Evolutionary conservation across 163 green algal species (phyloP).

Genomic region (Prototheca cutis): DNA sequence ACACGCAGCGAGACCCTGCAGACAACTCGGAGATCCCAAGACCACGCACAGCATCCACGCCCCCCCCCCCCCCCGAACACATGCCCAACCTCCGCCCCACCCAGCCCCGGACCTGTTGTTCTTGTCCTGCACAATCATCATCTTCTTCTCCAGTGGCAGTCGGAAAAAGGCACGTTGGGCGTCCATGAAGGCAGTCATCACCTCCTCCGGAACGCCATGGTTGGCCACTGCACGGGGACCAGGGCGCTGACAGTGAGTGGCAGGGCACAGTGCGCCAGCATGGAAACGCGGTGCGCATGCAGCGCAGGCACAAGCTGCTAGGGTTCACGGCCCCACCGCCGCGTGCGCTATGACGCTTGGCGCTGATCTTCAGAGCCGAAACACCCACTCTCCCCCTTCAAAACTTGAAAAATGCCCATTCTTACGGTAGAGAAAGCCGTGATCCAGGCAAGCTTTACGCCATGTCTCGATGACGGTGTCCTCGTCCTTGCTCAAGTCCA

Average conservation of each 20-base stretch:
- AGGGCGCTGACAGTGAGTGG: not conserved
- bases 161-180: conserved; percentile 57
- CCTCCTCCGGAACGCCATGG: conserved; percentile 49
- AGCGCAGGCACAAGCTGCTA: too few relatives aligned
- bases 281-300: too few relatives aligned
- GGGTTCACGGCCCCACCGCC: too few relatives aligned
- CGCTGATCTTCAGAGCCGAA: too few relatives aligned
- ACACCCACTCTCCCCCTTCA: too few relatives aligned
- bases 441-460: conserved; percentile 8
- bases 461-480: not conserved
- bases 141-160: conserved; percentile 59
- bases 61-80: too few relatives aligned
- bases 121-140: conserved; percentile 40
- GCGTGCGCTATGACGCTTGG: too few relatives aligned
- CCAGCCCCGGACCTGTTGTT: conserved; percentile 40
- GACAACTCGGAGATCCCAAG: conserved; percentile 1
- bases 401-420: not conserved
- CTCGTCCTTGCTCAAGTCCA: conserved; percentile 9
- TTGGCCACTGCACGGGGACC: conserved; percentile 45
- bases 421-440: conserved; percentile 20
- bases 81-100: not conserved
- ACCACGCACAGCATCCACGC: not conserved
- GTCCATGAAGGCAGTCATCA: conserved; percentile 44
- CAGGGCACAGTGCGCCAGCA: too few relatives aligned
- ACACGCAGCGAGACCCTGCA: conserved; percentile 5